Base-by-base conservation (phyloP, 1,284 basidiomycete genomes). In the Lentinula novae-zelandiae region DNA sequence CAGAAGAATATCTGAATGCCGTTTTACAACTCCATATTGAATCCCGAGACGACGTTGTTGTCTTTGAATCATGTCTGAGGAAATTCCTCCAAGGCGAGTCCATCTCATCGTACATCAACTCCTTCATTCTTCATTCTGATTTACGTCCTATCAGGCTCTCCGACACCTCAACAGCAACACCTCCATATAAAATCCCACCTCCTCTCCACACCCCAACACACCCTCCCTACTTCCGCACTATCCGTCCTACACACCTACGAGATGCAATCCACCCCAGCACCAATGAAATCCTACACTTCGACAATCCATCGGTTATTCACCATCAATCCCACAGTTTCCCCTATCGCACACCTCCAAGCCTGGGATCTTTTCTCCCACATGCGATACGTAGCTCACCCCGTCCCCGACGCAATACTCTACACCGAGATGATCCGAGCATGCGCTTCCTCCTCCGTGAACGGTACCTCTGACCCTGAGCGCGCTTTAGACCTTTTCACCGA, bases 331-430 rank as follows among this genome's bases (percentile, higher is more conserved):
- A 46, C 44, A 6, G 20, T 20, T 9, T 20, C 44, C 6, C 6
- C 44, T 12, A 60, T 82, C 15, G 82, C 81, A 2, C 81, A 82
- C 46, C 87, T 90, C 0, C 86, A 92, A 62, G 95, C 92, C 0
- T 97, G 93, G 93, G 93, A 98, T 68, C 81, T 98, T 27, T 98
- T 95, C 72, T 79, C 92, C 2, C 95, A 98, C 72, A 97, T 98
- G 93, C 92, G 97, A 57, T 92, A 98, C 58, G 89, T 92, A 5
- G 93, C 96, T 0, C 95, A 99, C 69, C 87, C 94, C 0, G 75
- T 78, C 2, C 95, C 96, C 0, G 87, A 92, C 63, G 78, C 80
- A 2, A 73, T 82, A 15, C 75, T 96, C 5, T 99, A 96, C 73
- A 83, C 88, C 0, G 72, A 86, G 31, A 97, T 99, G 93, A 95